These are phyloP conservation scores for Tricharina praecox DNA, from an alignment of 495 filamentous ascomycete genomes.

Conservation along the genomic window DNA sequence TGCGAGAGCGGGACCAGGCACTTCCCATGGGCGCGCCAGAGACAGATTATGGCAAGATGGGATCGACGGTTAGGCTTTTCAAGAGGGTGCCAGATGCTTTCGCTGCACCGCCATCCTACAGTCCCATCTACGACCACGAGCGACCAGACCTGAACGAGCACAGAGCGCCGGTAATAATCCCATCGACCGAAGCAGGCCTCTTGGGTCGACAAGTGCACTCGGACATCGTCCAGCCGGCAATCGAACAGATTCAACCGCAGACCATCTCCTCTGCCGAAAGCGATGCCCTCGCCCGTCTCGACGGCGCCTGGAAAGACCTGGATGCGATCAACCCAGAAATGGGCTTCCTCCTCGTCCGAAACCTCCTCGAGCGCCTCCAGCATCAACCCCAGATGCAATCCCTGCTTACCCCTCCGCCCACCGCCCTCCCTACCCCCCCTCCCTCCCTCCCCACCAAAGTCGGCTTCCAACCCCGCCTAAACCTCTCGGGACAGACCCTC, in stretches of 20 bases:
- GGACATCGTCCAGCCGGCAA: constrained; percentile 58
- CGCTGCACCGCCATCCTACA: constrained; percentile 28
- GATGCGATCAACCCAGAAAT: constrained; percentile 84
- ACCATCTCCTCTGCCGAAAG: constrained; percentile 19
- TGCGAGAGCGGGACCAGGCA: not conserved
- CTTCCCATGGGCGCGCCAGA: constrained; percentile 34
- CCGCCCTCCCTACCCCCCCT: not conserved
- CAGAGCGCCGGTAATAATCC: constrained; percentile 13
- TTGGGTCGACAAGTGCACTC: constrained; percentile 63
- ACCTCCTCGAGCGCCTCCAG: constrained; percentile 16
- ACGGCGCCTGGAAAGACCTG: constrained; percentile 66
- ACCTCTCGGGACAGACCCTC: constrained; percentile 9
- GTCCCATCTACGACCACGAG: constrained; percentile 3
- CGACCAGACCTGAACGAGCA: constrained; percentile 5
- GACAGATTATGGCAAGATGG: constrained; percentile 76
- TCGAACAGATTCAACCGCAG: constrained; percentile 33
- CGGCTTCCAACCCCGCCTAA: not conserved
- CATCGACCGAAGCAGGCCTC: constrained; percentile 58
- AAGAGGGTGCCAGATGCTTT: constrained; percentile 64
- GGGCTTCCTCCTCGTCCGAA: constrained; percentile 55
- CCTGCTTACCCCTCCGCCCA: constrained; percentile 1
- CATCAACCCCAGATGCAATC: constrained; percentile 14
- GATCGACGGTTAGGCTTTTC: constrained; percentile 78
- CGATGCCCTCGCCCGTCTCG: constrained; percentile 62
- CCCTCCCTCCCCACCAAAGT: not conserved